Evolutionary conservation across 1,284 basidiomycete species (phyloP).

Genomic region (Malassezia caprae): DNA sequence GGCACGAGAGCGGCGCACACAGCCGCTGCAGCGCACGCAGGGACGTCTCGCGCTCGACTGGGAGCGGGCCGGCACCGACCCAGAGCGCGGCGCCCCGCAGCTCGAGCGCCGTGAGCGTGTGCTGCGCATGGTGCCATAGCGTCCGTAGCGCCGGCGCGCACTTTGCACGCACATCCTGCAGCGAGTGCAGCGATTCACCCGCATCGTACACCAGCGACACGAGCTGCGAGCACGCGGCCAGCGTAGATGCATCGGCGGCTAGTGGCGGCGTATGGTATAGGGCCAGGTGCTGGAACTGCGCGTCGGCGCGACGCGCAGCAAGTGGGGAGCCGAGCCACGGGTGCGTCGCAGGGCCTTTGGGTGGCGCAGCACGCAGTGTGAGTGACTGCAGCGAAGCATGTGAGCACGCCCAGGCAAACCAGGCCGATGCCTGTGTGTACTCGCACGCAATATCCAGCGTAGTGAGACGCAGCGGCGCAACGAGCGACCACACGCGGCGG

Average conservation of each 20-base stretch:
- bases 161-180: conserved; percentile 2
- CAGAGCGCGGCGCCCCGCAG: conserved; percentile 13
- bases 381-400: neutral
- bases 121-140: neutral
- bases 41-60: neutral
- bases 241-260: neutral
- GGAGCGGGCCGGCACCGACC: neutral
- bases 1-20: conserved; percentile 5
- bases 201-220: conserved; percentile 6
- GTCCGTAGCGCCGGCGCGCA: neutral
- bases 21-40: neutral
- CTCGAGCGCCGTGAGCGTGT: neutral
- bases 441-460: conserved; percentile 2
- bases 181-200: neutral
- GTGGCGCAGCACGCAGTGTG: neutral
- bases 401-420: neutral
- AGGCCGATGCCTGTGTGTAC: neutral
- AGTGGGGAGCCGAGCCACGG: conserved; percentile 8
- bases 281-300: neutral
- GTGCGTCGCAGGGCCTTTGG: neutral
- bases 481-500: neutral
- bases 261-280: conserved; percentile 12
- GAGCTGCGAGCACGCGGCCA: neutral
- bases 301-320: neutral
- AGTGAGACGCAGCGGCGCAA: neutral